These are phyloP conservation scores for Camellia lanceoleosa DNA, from an alignment of 148 eudicot species.

Conservation along the genomic window DNA sequence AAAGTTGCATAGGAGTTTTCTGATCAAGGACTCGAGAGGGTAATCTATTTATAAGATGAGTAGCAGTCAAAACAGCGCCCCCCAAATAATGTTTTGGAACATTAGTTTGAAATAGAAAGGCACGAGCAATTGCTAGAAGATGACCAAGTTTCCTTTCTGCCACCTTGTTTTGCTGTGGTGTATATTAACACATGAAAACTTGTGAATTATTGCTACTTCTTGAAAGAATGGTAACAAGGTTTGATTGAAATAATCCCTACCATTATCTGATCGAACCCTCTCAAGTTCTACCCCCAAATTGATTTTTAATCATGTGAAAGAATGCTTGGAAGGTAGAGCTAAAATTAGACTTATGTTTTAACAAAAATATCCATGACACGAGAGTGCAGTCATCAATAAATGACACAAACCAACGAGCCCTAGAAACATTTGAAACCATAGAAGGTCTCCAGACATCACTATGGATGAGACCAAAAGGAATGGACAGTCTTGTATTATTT, in stretches of 20 bases:
- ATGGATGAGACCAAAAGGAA: constrained; percentile 5
- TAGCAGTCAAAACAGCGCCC: neutral
- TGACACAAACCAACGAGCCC: constrained; percentile 14
- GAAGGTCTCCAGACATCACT: constrained; percentile 13
- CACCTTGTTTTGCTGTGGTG: no score
- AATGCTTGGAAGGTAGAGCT: neutral
- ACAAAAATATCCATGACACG: neutral
- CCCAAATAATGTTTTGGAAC: neutral
- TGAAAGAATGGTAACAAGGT: neutral
- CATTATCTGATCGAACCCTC: constrained; percentile 1
- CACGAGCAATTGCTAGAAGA: no score
- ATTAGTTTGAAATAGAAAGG: neutral
- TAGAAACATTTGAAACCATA: neutral
- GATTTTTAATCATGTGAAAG: neutral
- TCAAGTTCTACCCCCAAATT: neutral
- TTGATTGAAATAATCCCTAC: constrained; percentile 4
- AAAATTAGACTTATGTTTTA: neutral
- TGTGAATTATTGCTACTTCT: neutral
- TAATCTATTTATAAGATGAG: neutral
- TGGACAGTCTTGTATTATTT: constrained; percentile 1
- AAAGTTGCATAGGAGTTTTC: neutral
- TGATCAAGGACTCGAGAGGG: neutral
- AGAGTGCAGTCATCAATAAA: constrained; percentile 7
- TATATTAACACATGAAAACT: neutral
- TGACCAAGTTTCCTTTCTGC: no score